phyloP scores from a whole-genome alignment of 1,139 yeast genomes.

The Magnusiomyces ingens region DNA sequence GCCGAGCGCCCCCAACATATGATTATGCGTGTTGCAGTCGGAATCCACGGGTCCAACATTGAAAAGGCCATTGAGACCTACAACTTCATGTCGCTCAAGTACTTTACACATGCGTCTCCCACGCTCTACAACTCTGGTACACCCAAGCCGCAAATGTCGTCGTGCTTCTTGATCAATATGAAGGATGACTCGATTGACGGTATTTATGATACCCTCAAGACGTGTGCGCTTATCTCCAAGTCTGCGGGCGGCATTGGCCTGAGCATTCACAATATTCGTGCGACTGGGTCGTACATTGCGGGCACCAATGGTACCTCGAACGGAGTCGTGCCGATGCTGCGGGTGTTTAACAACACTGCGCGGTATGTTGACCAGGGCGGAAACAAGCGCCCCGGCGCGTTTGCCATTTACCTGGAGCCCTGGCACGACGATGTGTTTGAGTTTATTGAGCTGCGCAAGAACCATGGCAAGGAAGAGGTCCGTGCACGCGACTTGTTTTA shows the following conservation, averaged over 20 bases:
- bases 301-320: conserved; percentile 72
- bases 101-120: conserved; percentile 76
- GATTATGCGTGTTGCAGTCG: conserved; percentile 72
- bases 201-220: conserved; percentile 67
- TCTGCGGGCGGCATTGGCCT: conserved; percentile 82
- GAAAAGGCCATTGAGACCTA: conserved; percentile 60
- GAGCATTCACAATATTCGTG: conserved; percentile 67
- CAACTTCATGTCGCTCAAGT: conserved; percentile 65
- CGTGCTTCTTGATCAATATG: conserved; percentile 76
- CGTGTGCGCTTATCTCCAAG: conserved; percentile 71
- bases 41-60: conserved; percentile 65
- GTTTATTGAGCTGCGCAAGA: conserved; percentile 65
- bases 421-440: conserved; percentile 80
- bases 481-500: conserved; percentile 78
- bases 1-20: conserved; percentile 79
- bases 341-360: conserved; percentile 80
- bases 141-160: conserved; percentile 65
- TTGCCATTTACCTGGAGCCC: conserved; percentile 74
- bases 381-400: conserved; percentile 79
- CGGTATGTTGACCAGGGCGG: conserved; percentile 86
- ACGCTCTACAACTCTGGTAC: conserved; percentile 79
- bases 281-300: conserved; percentile 65
- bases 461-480: conserved; percentile 77
- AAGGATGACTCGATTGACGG: conserved; percentile 77
- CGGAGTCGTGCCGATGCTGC: conserved; percentile 76